Percentiles rank a stretch among this genome's conserved stretches.
These are phyloP conservation scores for Marsdenia floribunda DNA, from an alignment of 257 asterid species.

Conservation along the genomic window DNA sequence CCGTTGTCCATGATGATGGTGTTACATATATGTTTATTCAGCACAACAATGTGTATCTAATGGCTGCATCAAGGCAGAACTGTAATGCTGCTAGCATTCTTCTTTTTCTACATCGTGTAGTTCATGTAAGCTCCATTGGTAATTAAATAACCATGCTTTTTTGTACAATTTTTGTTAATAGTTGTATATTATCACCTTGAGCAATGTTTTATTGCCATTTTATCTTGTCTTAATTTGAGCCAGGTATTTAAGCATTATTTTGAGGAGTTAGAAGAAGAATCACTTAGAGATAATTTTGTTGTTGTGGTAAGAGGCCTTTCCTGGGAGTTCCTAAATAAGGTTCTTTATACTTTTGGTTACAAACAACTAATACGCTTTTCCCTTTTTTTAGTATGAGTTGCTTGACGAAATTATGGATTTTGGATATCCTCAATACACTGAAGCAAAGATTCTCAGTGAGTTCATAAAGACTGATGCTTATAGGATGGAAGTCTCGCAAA, in stretches of 20 bases:
- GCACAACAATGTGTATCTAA: conserved; percentile 94
- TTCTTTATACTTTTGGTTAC: neutral
- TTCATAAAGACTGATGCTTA: conserved; percentile 99
- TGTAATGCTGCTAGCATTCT: conserved; percentile 98
- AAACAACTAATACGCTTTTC: conserved; percentile 15
- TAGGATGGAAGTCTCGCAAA: conserved; percentile 95
- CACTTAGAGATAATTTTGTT: conserved; percentile 96
- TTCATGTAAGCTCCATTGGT: conserved; percentile 71
- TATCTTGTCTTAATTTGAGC: conserved; percentile 10
- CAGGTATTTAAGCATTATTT: conserved; percentile 99
- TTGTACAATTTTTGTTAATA: neutral
- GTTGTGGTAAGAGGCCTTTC: conserved; percentile 71
- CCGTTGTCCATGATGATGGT: conserved; percentile 84
- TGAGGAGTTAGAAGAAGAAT: conserved; percentile 98
- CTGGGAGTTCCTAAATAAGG: conserved; percentile 5
- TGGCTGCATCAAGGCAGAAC: conserved; percentile 97
- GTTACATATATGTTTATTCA: conserved; percentile 94
- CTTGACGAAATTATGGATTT: conserved; percentile 99
- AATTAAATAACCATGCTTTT: conserved; percentile 11
- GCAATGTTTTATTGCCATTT: neutral
- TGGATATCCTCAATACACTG: conserved; percentile 98
- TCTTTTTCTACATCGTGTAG: conserved; percentile 92
- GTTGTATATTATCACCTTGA: conserved; percentile 1
- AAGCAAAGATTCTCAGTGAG: conserved; percentile 98
- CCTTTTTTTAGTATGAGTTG: conserved; percentile 69